Base-by-base conservation (phyloP, 192 early-diverging fungal genomes). In the Spizellomyces punctatus region DNA sequence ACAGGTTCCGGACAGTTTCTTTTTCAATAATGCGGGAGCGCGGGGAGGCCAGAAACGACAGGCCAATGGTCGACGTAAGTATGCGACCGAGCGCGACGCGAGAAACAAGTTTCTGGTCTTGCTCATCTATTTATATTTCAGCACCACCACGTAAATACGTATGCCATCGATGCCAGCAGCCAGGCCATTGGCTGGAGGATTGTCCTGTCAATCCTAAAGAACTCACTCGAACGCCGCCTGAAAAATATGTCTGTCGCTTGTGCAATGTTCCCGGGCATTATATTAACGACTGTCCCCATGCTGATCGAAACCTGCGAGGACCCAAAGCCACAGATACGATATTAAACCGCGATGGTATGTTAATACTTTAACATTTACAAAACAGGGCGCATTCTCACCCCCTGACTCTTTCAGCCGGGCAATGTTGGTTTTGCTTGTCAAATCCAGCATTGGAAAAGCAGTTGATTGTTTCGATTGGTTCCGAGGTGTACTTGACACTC, bases 381-480 rank as follows among this genome's bases (percentile, higher is more conserved):
- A 54, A n/a, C n/a, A n/a, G 50, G 4, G 14, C 50, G 50, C 1
- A 54, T 54, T 12, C 50, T 54, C 1, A 54, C 4, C 14, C 4
- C 14, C 17, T 54, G 50, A n/a, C 50, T 12, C 50, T 54, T 36
- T 17, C 61, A 82, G 77, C 79, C 16, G 47, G 71, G 42, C 82
- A 89, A 5, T 98, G 96, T 80, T 98, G 96, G 96, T 98, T 98
- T 78, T 98, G 96, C 75, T 81, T 98, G 56, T 86, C 93, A 0
- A 96, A 94, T 69, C 95, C 96, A 1, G 89, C 91, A 47, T 79
- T 96, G 22, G 92, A 91, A 72, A 93, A 94, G 78, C 94, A 96
- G 58, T 81, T 98, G 66, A 93, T 98, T 73, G 86, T 91, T 4
- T 87, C 90, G 1, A 91, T 97, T 76, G 91, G 89, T 5, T 79